A percentile compares a stretch with the other conserved stretches of the same genome.
These are phyloP conservation scores for Trichosporon faecale DNA, from an alignment of 1,284 basidiomycete species.

Conservation along the genomic window DNA sequence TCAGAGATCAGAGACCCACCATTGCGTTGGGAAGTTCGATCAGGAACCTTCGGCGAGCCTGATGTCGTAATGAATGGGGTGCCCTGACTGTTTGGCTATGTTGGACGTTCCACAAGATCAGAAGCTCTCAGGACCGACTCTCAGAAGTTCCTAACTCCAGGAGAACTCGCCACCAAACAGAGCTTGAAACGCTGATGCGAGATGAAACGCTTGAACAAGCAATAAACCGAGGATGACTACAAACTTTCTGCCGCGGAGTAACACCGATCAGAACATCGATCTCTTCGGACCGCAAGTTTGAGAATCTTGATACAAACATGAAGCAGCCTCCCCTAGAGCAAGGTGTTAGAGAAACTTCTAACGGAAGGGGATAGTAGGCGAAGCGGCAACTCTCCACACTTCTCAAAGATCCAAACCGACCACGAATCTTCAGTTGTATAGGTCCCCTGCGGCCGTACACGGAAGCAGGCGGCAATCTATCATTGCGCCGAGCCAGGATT, in stretches of 20 bases:
- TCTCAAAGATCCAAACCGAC: not conserved
- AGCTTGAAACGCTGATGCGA: not conserved
- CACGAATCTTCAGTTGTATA: no score
- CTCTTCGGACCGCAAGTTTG: not conserved
- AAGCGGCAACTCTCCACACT: not conserved
- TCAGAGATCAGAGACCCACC: not conserved
- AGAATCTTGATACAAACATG: not conserved
- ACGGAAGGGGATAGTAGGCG: not conserved
- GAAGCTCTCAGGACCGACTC: not conserved
- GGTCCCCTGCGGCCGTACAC: no score
- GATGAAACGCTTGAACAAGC: not conserved
- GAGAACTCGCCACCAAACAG: not conserved
- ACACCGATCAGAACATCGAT: not conserved
- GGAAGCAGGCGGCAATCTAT: no score
- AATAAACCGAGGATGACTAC: not conserved
- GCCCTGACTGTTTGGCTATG: not conserved
- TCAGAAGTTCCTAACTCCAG: not conserved
- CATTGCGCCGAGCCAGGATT: not conserved
- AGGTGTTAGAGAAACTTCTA: not conserved
- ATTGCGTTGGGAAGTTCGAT: not conserved
- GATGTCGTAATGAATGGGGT: not conserved
- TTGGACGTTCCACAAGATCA: not conserved
- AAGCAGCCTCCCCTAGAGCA: not conserved
- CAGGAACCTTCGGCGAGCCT: not conserved
- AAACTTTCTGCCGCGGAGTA: not conserved